Base-by-base conservation (phyloP, 2,329 filamentous ascomycete species). In the Pyrenophora tritici-repentis region DNA sequence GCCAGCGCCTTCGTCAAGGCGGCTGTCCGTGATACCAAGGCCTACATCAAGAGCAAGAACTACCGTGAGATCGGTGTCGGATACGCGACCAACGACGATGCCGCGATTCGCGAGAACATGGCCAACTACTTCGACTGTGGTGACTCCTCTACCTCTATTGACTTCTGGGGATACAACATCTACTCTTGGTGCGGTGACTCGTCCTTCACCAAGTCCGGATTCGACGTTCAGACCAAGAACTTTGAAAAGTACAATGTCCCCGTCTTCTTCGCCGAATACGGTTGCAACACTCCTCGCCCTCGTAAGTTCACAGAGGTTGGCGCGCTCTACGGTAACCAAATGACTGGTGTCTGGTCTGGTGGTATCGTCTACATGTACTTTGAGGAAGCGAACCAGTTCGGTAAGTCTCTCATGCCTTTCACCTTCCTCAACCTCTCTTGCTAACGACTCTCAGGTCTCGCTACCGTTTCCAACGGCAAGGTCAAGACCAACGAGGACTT, bases 121-220 rank as follows among this genome's bases (percentile, higher is more conserved):
- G 90, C 91, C 63, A 79, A 91, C 72, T 99, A 96, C 83, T 97
- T 99, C 80, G 92, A 96, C 82, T 99, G 94, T 72, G 90, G 92
- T 54, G 72, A 80, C 53, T 14, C 44, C 29, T 78, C 80, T 7
- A 76, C 77, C 69, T 75, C 88, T 55, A 96, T 97, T 61, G 94
- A 99, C 77, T 97, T 95, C 82, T 99, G 92, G 90, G 94, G 94
- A 53, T 97, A 97, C 87, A 99, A 99, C 83, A 96, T 97, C 79
- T 99, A 99, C 83, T 96, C 92, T 45, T 99, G 94, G 94, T 99
- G 94, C 74, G 94, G 93, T 63, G 75, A 92, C 64, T 96, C 90
- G 70, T 85, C 80, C 67, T 94, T 88, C 79, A 70, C 80, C 31
- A 71, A 81, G 53, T 97, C 94, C 3, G 90, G 91, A 47, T 99